These are phyloP conservation scores for Bipolaris gigantea DNA, from an alignment of 2,329 filamentous ascomycete species.

Conservation along the genomic window DNA sequence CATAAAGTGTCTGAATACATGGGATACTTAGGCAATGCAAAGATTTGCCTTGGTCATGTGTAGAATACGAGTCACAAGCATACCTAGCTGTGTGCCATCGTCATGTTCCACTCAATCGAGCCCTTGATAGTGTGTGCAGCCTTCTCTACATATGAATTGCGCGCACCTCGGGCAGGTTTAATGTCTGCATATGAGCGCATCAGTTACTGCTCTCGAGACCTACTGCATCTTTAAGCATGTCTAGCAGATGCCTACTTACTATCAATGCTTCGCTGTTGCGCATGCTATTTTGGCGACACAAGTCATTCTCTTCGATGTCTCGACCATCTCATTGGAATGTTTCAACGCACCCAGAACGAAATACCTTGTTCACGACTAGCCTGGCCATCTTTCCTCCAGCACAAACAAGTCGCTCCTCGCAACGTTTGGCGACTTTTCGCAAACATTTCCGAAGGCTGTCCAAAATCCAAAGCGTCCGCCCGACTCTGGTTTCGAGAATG, in stretches of 20 bases:
- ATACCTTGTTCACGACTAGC: not conserved
- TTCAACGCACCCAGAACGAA: not conserved
- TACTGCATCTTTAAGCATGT: no score
- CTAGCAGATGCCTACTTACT: not conserved
- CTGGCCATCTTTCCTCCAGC: not conserved
- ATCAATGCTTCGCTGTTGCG: not conserved
- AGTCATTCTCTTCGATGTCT: not conserved
- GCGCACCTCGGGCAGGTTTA: constrained; percentile 11
- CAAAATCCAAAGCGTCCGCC: not conserved
- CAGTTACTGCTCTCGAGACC: not conserved
- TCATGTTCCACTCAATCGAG: not conserved
- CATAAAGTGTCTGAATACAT: constrained; percentile 2
- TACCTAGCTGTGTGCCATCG: not conserved
- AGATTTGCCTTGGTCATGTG: not conserved
- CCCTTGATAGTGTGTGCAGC: not conserved
- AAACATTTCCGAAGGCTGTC: not conserved
- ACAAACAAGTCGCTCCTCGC: not conserved
- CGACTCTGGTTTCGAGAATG: not conserved
- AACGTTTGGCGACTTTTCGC: not conserved
- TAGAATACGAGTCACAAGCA: not conserved
- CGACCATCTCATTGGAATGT: not conserved
- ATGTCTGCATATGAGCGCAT: not conserved
- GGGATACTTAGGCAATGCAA: constrained; percentile 7
- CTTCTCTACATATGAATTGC: constrained; percentile 8
- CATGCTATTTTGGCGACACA: not conserved